These are phyloP conservation scores for Chytriomyces hyalinus DNA, from an alignment of 192 early-diverging fungal species.

Conservation along the genomic window DNA sequence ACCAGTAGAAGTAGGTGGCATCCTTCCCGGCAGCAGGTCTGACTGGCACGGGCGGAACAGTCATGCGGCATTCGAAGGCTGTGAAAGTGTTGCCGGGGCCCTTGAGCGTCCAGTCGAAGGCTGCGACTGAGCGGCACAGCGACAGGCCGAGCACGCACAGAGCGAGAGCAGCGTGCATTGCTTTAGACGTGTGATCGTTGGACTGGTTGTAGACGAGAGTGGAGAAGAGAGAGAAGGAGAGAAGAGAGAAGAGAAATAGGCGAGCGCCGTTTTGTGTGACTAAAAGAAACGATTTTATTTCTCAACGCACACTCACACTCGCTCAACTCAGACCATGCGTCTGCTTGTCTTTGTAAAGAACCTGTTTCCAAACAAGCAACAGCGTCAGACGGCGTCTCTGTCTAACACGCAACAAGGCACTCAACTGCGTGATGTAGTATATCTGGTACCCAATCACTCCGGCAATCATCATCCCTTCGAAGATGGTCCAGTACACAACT, in stretches of 20 bases:
- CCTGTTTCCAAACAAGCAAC: background rate
- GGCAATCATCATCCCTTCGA: slow-evolving; percentile 27
- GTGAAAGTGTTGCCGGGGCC: slow-evolving; percentile 13
- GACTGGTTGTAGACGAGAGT: too few species aligned
- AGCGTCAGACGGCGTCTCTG: background rate
- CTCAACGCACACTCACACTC: too few species aligned
- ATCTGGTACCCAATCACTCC: slow-evolving; percentile 26
- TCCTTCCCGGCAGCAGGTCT: slow-evolving; percentile 2
- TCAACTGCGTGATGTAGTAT: slow-evolving; percentile 26
- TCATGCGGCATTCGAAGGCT: background rate
- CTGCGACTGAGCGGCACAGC: background rate
- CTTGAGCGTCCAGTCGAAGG: slow-evolving; percentile 30
- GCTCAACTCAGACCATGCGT: background rate
- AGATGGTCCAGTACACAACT: slow-evolving; percentile 25
- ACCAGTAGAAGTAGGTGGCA: slow-evolving; percentile 34
- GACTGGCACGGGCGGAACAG: slow-evolving; percentile 13
- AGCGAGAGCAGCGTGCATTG: too few species aligned
- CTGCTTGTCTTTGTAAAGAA: slow-evolving; percentile 19
- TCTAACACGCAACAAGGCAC: background rate
- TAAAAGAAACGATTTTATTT: too few species aligned
- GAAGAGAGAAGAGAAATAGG: too few species aligned
- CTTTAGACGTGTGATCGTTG: too few species aligned
- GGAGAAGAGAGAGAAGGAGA: too few species aligned
- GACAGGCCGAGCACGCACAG: too few species aligned
- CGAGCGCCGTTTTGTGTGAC: too few species aligned